Conservation (phyloP, 1,139 yeast species). For the Debaryomyces sp. region DNA sequence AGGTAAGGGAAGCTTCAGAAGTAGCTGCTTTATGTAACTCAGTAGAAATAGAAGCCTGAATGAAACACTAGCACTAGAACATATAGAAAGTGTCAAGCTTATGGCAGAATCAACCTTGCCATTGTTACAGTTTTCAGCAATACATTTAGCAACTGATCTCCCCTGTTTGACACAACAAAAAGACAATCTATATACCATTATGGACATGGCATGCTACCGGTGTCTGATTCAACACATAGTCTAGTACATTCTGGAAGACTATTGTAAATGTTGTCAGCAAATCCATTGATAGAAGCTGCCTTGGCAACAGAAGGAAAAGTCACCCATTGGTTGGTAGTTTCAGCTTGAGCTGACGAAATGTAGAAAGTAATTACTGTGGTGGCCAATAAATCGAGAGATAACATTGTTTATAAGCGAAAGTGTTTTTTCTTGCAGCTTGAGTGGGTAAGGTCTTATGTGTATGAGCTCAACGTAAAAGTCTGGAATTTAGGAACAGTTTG, state of each 20-base stretch:
- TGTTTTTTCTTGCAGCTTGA: not conserved
- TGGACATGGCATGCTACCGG: constrained; percentile 48
- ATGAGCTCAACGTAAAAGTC: too few species aligned
- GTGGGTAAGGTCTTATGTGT: too few species aligned
- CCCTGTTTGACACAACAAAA: constrained; percentile 54
- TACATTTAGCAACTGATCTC: constrained; percentile 49
- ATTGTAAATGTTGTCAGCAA: constrained; percentile 50
- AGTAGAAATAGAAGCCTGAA: constrained; percentile 5
- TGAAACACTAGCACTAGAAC: constrained; percentile 42
- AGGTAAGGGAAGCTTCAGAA: constrained; percentile 1
- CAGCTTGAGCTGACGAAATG: constrained; percentile 10
- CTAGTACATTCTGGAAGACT: constrained; percentile 48
- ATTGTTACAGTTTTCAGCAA: constrained; percentile 44
- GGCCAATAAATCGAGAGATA: constrained; percentile 5
- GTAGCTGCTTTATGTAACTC: constrained; percentile 19
- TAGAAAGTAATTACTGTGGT: not conserved
- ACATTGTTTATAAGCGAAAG: constrained; percentile 1
- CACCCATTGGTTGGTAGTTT: constrained; percentile 17
- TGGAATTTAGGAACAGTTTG: too few species aligned
- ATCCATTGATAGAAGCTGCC: constrained; percentile 54
- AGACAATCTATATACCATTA: constrained; percentile 59
- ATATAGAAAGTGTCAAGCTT: constrained; percentile 42
- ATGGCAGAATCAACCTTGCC: constrained; percentile 42
- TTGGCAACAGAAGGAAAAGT: constrained; percentile 53
- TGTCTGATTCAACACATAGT: constrained; percentile 37